A percentile compares a stretch with the other conserved stretches of the same genome.
These are phyloP conservation scores for Linnemannia hyalina DNA, from an alignment of 192 early-diverging fungal species.

Conservation along the genomic window DNA sequence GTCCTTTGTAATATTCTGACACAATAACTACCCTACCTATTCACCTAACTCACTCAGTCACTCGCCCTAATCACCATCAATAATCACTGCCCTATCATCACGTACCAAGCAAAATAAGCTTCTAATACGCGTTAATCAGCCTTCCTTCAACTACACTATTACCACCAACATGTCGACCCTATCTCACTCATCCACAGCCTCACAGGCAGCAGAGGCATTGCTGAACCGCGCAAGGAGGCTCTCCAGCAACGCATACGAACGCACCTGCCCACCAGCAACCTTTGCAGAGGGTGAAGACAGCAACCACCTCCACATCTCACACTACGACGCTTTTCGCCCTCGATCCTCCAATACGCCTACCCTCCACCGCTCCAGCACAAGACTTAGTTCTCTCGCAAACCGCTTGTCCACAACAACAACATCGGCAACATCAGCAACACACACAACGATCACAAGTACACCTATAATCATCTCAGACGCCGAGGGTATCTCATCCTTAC, in stretches of 20 bases:
- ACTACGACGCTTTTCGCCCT: slow-evolving; percentile 6
- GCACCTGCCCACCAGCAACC: slow-evolving; percentile 10
- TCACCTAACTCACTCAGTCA: no score
- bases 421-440: background rate
- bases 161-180: slow-evolving; percentile 10
- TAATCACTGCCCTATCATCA: background rate
- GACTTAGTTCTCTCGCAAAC: background rate
- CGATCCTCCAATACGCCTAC: slow-evolving; percentile 6
- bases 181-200: slow-evolving; percentile 18
- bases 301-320: background rate
- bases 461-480: background rate
- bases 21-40: no score
- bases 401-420: background rate
- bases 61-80: background rate
- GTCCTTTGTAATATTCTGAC: no score
- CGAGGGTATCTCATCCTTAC: background rate
- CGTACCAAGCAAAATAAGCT: background rate
- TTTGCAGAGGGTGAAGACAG: slow-evolving; percentile 34
- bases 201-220: slow-evolving; percentile 32
- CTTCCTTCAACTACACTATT: background rate
- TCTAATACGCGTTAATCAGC: background rate
- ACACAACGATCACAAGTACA: background rate
- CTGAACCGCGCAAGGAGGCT: slow-evolving; percentile 40
- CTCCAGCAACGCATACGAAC: slow-evolving; percentile 47
- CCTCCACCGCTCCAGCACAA: background rate